Evolutionary conservation across 2,329 filamentous ascomycete genomes (phyloP), one percentile per base, ranked within the genome.

Genomic region (Emergomyces orientalis): DNA sequence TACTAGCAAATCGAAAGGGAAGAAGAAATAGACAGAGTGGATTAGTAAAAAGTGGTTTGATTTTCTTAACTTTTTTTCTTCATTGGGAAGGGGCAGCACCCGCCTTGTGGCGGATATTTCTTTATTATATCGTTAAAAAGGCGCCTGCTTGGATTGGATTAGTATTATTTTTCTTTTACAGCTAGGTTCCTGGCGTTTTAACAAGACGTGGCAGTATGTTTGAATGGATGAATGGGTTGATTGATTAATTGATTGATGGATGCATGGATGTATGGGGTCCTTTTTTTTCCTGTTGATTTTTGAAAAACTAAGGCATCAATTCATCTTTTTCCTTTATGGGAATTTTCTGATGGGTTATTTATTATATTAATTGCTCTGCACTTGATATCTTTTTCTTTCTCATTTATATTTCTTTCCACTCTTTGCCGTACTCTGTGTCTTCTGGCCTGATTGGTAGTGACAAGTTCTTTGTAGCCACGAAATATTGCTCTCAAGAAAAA

Each of bases 1-100:
- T 22, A 75, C 81, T 72, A 71, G 75, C 65, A 80, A 84, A 73
- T 76, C 76, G 37, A 81, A 79, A 68, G 73, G 76, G 56, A 78
- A 75, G 63, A 83, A 81, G 77, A 62, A 76, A 69, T 80, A 74
- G 76, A 64, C n/a, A 25, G 45, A 63, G 25, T 30, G 13, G 17
- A 25, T 43, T 19, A 19, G 39, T 27, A 32, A 52, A 37, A 43
- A n/a, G 14, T n/a, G 25, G 22, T 32, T 47, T 59, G 17, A 25
- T 13, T 14, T 45, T 43, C 39, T 45, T 14, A 19, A 14, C 3
- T 52, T 32, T 52, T 37, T 37, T 14, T 41, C n/a, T 34, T 60
- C 5, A 19, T 60, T 51, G 1, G n/a, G 0, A 7, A 22, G 11
- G 8, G 45, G 45, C 45, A 32, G 27, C 22, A 34, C 55, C 43